phyloP scores from a whole-genome alignment of 2,329 filamentous ascomycete genomes.

The Venturia asperata region DNA sequence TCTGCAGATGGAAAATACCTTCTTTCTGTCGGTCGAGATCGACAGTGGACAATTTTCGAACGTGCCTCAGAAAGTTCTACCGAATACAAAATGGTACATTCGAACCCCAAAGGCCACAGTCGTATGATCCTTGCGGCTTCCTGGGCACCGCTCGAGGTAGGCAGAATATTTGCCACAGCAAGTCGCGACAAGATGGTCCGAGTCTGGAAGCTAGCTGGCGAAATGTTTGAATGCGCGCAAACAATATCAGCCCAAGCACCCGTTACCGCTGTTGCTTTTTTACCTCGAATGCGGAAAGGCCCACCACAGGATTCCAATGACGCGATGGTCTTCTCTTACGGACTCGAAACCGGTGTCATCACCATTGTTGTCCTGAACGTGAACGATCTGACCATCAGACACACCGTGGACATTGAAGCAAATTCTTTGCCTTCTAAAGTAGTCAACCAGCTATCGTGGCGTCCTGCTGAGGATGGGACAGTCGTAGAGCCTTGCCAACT shows the following conservation, averaged over 20 bases:
- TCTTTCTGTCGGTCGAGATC: slow-evolving; percentile 82
- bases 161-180: slow-evolving; percentile 69
- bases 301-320: not conserved
- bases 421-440: slow-evolving; percentile 22
- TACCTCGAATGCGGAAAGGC: slow-evolving; percentile 2
- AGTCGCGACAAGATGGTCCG: slow-evolving; percentile 79
- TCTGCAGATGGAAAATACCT: slow-evolving; percentile 65
- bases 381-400: slow-evolving; percentile 20
- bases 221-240: slow-evolving; percentile 23
- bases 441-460: slow-evolving; percentile 28
- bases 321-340: slow-evolving; percentile 24
- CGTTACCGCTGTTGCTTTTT: slow-evolving; percentile 31
- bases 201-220: slow-evolving; percentile 42
- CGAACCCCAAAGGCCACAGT: slow-evolving; percentile 77
- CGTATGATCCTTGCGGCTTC: slow-evolving; percentile 87
- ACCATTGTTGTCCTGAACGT: slow-evolving; percentile 6
- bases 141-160: slow-evolving; percentile 57
- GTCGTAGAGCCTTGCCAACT: slow-evolving; percentile 5
- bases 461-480: slow-evolving; percentile 22
- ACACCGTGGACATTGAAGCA: slow-evolving; percentile 19
- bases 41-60: slow-evolving; percentile 82
- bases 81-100: slow-evolving; percentile 52
- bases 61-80: slow-evolving; percentile 36
- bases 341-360: slow-evolving; percentile 27
- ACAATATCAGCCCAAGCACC: slow-evolving; percentile 26